A percentile compares a stretch with the other conserved stretches of the same genome.
Evolutionary conservation across 768 basidiomycete genomes (phyloP).

Genomic region (Crucibulum laeve): DNA sequence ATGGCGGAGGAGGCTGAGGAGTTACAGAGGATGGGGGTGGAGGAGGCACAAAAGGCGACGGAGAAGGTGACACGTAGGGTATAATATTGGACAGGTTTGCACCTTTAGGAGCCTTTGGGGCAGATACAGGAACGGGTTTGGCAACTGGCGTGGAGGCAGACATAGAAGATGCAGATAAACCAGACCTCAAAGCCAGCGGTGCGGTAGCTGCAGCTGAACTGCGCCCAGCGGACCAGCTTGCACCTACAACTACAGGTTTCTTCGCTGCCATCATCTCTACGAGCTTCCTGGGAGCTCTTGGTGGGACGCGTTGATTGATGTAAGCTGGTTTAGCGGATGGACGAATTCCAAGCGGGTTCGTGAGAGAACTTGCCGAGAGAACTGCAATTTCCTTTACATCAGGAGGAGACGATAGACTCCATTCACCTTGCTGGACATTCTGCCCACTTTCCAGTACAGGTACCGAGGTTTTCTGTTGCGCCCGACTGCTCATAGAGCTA

Average conservation of each 20-base stretch:
- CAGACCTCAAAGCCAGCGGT: slow-evolving; percentile 10
- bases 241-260: slow-evolving; percentile 42
- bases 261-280: slow-evolving; percentile 17
- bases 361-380: slow-evolving; percentile 36
- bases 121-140: slow-evolving; percentile 10
- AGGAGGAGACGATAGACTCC: slow-evolving; percentile 19
- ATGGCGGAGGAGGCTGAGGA: not conserved
- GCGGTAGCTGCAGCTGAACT: slow-evolving; percentile 9
- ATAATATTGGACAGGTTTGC: slow-evolving; percentile 15
- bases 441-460: not conserved
- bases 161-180: slow-evolving; percentile 10
- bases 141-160: slow-evolving; percentile 12
- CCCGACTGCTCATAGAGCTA: slow-evolving; percentile 12
- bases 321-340: slow-evolving; percentile 29
- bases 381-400: slow-evolving; percentile 32
- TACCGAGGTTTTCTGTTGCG: slow-evolving; percentile 12
- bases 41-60: slow-evolving; percentile 22
- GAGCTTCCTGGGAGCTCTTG: slow-evolving; percentile 5
- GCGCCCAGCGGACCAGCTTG: slow-evolving; percentile 40
- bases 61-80: slow-evolving; percentile 20
- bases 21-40: slow-evolving; percentile 1
- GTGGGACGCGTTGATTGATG: slow-evolving; percentile 12
- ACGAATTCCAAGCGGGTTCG: slow-evolving; percentile 52
- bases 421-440: slow-evolving; percentile 1
- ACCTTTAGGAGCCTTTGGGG: slow-evolving; percentile 1